Percentiles rank a stretch among this genome's conserved stretches.
phyloP scores from a whole-genome alignment of 495 filamentous ascomycete species.

The Trichoderma orchidacearum region DNA sequence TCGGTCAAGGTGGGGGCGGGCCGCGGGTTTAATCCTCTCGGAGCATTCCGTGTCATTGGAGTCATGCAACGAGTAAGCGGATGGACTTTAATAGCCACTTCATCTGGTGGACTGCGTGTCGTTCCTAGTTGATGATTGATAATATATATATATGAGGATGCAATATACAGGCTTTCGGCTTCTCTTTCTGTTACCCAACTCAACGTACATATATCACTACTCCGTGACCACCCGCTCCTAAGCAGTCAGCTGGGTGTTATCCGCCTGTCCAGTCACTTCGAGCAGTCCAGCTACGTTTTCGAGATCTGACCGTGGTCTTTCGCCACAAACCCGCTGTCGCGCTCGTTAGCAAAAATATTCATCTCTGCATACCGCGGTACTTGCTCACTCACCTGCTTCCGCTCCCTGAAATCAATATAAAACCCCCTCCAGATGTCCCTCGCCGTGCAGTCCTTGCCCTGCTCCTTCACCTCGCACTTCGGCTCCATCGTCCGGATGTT shows the following conservation, averaged over 20 bases:
- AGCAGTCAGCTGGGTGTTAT: too few relatives aligned
- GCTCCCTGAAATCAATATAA: constrained; percentile 52
- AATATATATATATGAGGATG: too few relatives aligned
- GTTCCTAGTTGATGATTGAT: too few relatives aligned
- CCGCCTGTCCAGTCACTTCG: too few relatives aligned
- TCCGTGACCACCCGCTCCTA: too few relatives aligned
- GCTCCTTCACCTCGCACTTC: constrained; percentile 44
- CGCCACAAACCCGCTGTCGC: background rate
- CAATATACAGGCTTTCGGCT: background rate
- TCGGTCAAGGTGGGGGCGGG: background rate
- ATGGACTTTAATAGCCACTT: too few relatives aligned
- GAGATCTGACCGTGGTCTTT: background rate
- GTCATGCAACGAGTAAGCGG: too few relatives aligned
- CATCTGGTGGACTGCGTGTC: background rate
- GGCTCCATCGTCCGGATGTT: constrained; percentile 44
- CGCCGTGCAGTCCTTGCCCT: constrained; percentile 44
- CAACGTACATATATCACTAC: too few relatives aligned
- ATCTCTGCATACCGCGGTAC: background rate
- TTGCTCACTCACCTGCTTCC: constrained; percentile 44
- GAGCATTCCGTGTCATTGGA: too few relatives aligned
- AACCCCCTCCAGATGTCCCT: constrained; percentile 57
- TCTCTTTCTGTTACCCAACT: background rate
- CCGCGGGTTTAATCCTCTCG: too few relatives aligned
- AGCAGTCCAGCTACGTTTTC: too few relatives aligned
- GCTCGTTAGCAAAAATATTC: background rate